Base-by-base conservation (phyloP, 768 basidiomycete species). In the Leccinum ochraceum region DNA sequence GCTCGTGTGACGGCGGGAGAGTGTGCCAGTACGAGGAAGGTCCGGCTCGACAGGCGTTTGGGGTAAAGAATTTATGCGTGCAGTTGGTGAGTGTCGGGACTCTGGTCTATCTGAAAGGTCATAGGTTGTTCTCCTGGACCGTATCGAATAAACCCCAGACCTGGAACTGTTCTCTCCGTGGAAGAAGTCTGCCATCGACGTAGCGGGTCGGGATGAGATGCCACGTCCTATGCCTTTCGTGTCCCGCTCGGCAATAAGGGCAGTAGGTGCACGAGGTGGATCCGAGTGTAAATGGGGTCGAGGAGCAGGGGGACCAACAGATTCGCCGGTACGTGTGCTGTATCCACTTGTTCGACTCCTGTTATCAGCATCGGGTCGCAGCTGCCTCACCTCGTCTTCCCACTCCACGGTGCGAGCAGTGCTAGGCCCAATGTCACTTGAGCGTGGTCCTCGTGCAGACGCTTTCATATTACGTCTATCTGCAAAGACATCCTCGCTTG, bases 141-240 rank as follows among this genome's bases (percentile, higher is more conserved):
- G 70, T 36, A 62, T 54, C 3, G 63, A 63, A 53, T 64, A 60
- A n/a, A 14, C 44, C 9, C 59, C 62, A 9, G 61, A 60, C 53
- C 63, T 61, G 24, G 53, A 54, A n/a, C 57, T 53, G 32, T 63
- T 60, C 16, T 67, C 68, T 20, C 52, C 58, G 30, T 77, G 77
- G 46, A 74, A 72, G 66, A 82, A 81, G 48, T 81, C 74, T 8
- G 79, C 83, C 85, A 86, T 82, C 5, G 85, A 83, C 6, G 85
- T 86, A 57, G 80, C 72, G 11, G 86, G 81, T 51, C 85, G 74
- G 20, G 73, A 66, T 1, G 66, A 66, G 46, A 51, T 13, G 8
- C 44, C 53, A 57, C 60, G 65, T 48, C 59, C 63, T 63, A 39
- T 8, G 56, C 66, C 68, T 64, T 67, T 62, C 46, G 60, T 54